A percentile compares a stretch with the other conserved stretches of the same genome.
Evolutionary conservation across 208 protist species (phyloP).

Genomic region (Novymonas esmeraldas): DNA sequence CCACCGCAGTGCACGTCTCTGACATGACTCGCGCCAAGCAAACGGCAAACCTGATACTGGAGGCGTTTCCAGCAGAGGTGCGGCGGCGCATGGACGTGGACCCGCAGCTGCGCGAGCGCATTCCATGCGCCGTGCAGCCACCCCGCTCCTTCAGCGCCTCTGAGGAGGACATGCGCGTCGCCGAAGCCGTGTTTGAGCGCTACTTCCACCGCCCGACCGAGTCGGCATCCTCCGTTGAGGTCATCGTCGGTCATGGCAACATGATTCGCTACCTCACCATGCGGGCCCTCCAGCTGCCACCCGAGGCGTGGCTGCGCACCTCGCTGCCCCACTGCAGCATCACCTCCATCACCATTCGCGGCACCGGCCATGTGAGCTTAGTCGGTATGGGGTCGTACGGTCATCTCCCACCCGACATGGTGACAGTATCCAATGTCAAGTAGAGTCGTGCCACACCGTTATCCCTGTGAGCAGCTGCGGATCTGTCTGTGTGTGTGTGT

Average conservation of each 20-base stretch:
- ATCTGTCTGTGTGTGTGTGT: slow-evolving; percentile 4
- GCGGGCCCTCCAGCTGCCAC: slow-evolving; percentile 82
- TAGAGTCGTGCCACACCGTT: too few species aligned
- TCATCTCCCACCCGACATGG: slow-evolving; percentile 54
- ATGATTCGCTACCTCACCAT: slow-evolving; percentile 88
- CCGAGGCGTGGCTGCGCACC: slow-evolving; percentile 80
- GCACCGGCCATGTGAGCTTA: slow-evolving; percentile 55
- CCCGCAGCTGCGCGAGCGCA: slow-evolving; percentile 52
- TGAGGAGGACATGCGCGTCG: slow-evolving; percentile 41
- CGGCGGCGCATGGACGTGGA: slow-evolving; percentile 40
- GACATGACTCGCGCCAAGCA: slow-evolving; percentile 70
- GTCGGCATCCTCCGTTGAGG: slow-evolving; percentile 38
- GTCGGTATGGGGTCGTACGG: slow-evolving; percentile 49
- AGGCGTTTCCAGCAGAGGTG: slow-evolving; percentile 35
- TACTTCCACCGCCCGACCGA: slow-evolving; percentile 72
- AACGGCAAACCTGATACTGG: slow-evolving; percentile 57
- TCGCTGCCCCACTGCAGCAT: slow-evolving; percentile 74
- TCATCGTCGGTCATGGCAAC: slow-evolving; percentile 87
- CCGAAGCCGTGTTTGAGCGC: slow-evolving; percentile 57
- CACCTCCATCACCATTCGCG: slow-evolving; percentile 62
- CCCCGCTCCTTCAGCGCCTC: slow-evolving; percentile 16
- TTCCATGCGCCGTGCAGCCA: slow-evolving; percentile 65
- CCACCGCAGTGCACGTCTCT: slow-evolving; percentile 51
- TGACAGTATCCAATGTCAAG: slow-evolving; percentile 56
- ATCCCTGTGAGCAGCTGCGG: slow-evolving; percentile 1